These are phyloP conservation scores for Paragyromitra xinjiangensis DNA, from an alignment of 495 filamentous ascomycete genomes.

Conservation along the genomic window DNA sequence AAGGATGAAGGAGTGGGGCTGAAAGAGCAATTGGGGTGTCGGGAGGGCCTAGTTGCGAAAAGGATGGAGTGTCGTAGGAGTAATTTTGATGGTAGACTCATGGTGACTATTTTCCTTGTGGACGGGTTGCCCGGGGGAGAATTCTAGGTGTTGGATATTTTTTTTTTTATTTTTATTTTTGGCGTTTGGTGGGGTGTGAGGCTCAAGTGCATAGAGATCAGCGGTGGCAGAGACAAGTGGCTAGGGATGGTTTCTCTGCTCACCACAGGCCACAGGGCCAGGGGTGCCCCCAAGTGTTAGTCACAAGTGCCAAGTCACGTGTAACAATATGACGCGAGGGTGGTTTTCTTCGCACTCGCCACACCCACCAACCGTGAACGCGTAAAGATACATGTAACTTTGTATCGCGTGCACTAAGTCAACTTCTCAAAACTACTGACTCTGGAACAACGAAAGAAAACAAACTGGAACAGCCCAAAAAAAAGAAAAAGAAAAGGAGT, in stretches of 20 bases:
- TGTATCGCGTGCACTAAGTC: background rate
- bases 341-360: background rate
- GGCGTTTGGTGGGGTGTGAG: slow-evolving; percentile 7
- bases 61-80: background rate
- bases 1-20: background rate
- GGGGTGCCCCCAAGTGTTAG: too few species aligned
- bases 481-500: background rate
- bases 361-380: background rate
- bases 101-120: background rate
- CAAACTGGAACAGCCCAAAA: background rate
- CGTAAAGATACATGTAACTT: background rate
- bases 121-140: background rate
- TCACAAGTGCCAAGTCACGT: too few species aligned
- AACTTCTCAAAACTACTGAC: background rate
- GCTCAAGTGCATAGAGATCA: background rate
- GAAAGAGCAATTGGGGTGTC: background rate
- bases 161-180: slow-evolving; percentile 3
- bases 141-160: background rate
- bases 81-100: background rate
- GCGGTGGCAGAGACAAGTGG: background rate
- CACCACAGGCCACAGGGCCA: background rate
- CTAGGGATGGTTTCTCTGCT: background rate
- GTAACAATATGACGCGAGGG: too few species aligned
- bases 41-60: background rate
- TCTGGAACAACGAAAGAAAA: background rate